A percentile compares a stretch with the other conserved stretches of the same genome.
These are phyloP conservation scores for Ceratobasidium sp. DNA, from an alignment of 1,284 basidiomycete genomes.

Conservation along the genomic window DNA sequence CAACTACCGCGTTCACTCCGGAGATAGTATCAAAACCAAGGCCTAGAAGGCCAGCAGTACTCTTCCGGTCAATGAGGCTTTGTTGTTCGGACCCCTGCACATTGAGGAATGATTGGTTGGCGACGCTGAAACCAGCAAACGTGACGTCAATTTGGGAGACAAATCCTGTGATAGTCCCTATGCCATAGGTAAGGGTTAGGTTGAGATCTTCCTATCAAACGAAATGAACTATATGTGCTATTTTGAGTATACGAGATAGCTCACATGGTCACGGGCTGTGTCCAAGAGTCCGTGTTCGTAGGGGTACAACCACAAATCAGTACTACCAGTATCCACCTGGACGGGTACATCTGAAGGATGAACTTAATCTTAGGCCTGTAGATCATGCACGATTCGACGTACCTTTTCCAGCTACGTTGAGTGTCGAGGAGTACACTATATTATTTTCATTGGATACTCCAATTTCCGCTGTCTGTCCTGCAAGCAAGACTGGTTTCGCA, in stretches of 20 bases:
- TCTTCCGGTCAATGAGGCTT: background rate
- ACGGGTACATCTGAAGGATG: slow-evolving; percentile 4
- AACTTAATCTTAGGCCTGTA: background rate
- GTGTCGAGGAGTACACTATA: background rate
- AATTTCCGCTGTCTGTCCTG: background rate
- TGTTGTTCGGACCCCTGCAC: background rate
- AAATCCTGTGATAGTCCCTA: slow-evolving; percentile 7
- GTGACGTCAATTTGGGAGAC: background rate
- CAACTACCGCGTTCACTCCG: background rate
- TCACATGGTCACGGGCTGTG: slow-evolving; percentile 10
- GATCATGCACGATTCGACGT: background rate
- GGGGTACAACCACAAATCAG: slow-evolving; percentile 31
- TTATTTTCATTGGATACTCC: background rate
- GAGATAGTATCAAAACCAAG: slow-evolving; percentile 26
- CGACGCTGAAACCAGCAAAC: slow-evolving; percentile 17
- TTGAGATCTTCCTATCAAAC: background rate
- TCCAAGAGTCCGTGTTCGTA: slow-evolving; percentile 9
- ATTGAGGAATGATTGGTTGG: slow-evolving; percentile 23
- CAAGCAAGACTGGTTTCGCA: background rate
- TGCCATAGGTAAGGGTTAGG: slow-evolving; percentile 2
- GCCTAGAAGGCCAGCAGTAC: slow-evolving; percentile 1
- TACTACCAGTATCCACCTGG: slow-evolving; percentile 17
- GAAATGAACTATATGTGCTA: background rate
- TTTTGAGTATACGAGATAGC: background rate
- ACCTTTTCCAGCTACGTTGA: slow-evolving; percentile 27